These are phyloP conservation scores for Myxozyma monticola DNA, from an alignment of 805 yeast species.

Conservation along the genomic window DNA sequence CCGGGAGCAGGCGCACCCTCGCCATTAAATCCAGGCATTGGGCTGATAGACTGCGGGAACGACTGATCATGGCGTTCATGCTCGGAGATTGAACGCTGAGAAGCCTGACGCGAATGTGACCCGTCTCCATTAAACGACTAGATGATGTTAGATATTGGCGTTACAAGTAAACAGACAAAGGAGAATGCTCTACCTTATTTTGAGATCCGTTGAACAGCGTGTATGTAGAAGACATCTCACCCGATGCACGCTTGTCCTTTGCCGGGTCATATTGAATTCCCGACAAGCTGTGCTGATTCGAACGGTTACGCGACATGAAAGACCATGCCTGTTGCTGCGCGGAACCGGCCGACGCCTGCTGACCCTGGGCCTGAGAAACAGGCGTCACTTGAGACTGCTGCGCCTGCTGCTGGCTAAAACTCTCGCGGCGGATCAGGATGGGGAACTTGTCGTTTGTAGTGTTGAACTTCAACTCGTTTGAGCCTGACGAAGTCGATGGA, in stretches of 20 bases:
- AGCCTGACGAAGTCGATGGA: constrained; percentile 6
- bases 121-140: too few relatives aligned
- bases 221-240: constrained; percentile 8
- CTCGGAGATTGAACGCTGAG: constrained; percentile 27
- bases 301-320: constrained; percentile 17
- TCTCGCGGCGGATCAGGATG: constrained; percentile 38
- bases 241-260: constrained; percentile 20
- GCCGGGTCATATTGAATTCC: constrained; percentile 16
- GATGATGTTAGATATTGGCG: too few relatives aligned
- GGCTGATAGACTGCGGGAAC: constrained; percentile 14
- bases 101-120: constrained; percentile 28
- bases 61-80: constrained; percentile 18
- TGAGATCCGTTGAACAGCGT: constrained; percentile 10
- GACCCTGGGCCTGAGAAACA: not conserved
- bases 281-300: constrained; percentile 22
- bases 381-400: too few relatives aligned
- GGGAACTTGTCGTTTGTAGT: constrained; percentile 41
- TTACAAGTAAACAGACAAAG: too few relatives aligned
- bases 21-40: too few relatives aligned
- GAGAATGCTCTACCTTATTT: too few relatives aligned
- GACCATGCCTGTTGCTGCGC: constrained; percentile 19
- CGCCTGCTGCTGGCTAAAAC: constrained; percentile 17
- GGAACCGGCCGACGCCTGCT: not conserved
- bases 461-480: constrained; percentile 32
- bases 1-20: too few relatives aligned